These are phyloP conservation scores for Staphylotrichum longicolle DNA, from an alignment of 495 filamentous ascomycete species.

Conservation along the genomic window DNA sequence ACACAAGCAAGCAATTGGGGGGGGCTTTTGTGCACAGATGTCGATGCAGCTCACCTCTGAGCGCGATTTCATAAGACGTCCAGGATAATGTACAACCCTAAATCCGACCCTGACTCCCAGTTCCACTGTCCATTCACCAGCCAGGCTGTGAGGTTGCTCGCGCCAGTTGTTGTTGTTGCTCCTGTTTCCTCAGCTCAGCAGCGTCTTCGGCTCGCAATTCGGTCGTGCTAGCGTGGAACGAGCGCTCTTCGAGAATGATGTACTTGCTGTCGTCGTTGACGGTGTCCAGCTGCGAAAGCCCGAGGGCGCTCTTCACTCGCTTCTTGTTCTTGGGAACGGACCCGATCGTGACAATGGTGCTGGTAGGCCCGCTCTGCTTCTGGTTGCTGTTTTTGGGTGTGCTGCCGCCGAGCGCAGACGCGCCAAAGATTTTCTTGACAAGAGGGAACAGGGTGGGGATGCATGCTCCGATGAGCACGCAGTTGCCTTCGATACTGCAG, in stretches of 20 bases:
- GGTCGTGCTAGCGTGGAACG: conserved; percentile 21
- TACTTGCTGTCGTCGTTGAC: conserved; percentile 25
- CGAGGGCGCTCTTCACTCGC: not conserved
- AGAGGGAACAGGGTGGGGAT: conserved; percentile 30
- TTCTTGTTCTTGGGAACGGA: conserved; percentile 26
- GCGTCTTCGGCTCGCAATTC: conserved; percentile 14
- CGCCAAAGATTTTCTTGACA: conserved; percentile 25
- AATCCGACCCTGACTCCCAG: too few species aligned
- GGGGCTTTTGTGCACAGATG: conserved; percentile 18
- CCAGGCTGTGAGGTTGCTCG: not conserved
- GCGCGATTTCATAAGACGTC: too few species aligned
- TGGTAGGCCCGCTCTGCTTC: conserved; percentile 7
- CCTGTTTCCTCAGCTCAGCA: not conserved
- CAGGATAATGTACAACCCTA: too few species aligned
- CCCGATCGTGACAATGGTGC: conserved; percentile 26
- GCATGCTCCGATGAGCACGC: conserved; percentile 28
- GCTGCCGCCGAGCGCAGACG: conserved; percentile 18
- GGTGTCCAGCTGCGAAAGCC: conserved; percentile 20
- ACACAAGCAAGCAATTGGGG: too few species aligned
- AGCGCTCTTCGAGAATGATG: conserved; percentile 25
- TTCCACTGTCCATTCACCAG: not conserved
- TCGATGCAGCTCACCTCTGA: conserved; percentile 25
- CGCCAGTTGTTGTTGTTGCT: not conserved
- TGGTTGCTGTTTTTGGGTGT: conserved; percentile 1
- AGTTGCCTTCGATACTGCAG: conserved; percentile 28